A percentile compares a stretch with the other conserved stretches of the same genome.
These are phyloP conservation scores for Stylonectria norvegica DNA, from an alignment of 2,329 filamentous ascomycete genomes.

Conservation along the genomic window DNA sequence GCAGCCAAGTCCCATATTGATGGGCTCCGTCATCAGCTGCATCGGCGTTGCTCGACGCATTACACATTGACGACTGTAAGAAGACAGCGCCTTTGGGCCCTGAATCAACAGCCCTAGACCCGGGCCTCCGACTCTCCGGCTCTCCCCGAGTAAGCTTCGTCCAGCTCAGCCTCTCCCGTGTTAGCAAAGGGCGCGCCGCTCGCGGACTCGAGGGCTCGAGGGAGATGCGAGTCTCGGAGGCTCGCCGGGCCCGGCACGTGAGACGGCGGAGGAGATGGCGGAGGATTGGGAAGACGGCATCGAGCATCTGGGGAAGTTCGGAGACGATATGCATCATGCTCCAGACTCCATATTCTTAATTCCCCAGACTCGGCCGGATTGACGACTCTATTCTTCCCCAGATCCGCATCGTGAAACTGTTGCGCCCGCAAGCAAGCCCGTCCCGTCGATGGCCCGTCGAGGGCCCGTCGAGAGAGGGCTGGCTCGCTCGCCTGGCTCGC, in stretches of 20 bases:
- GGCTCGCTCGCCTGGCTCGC: too few relatives aligned
- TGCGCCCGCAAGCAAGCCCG: too few relatives aligned
- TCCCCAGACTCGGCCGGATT: background rate
- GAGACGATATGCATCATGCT: too few relatives aligned
- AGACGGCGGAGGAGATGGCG: too few relatives aligned
- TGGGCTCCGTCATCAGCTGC: background rate
- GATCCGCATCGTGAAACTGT: background rate
- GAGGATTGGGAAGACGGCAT: too few relatives aligned
- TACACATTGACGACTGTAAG: constrained; percentile 11
- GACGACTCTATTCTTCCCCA: background rate
- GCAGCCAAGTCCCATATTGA: background rate
- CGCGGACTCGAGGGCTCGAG: background rate
- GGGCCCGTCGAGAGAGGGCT: too few relatives aligned
- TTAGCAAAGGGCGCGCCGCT: background rate
- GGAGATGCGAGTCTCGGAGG: background rate
- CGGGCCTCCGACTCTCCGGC: constrained; percentile 12
- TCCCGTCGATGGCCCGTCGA: background rate
- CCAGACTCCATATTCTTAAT: too few relatives aligned
- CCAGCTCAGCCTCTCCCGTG: background rate
- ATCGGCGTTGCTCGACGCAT: too few relatives aligned
- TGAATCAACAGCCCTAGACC: constrained; percentile 18
- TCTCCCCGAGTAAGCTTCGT: background rate
- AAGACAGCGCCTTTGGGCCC: constrained; percentile 7
- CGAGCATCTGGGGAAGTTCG: background rate
- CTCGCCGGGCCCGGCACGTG: background rate